A percentile compares a stretch with the other conserved stretches of the same genome.
Conservation (phyloP, 805 yeast species). For the Torulaspora delbrueckii region DNA sequence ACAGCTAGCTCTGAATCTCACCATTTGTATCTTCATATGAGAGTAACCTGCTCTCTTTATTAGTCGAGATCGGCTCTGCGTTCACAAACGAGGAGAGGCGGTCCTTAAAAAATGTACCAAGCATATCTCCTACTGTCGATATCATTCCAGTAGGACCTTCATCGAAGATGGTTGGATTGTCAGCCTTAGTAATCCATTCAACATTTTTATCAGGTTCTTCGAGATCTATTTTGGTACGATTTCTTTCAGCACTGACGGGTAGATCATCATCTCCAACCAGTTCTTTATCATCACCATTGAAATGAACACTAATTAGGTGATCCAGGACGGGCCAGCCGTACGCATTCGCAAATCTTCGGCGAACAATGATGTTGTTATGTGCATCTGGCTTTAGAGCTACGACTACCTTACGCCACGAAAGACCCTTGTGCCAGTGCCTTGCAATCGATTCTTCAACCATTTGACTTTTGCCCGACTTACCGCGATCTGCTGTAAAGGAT, state of each 20-base stretch:
- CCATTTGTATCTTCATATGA: slow-evolving; percentile 5
- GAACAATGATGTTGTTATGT: slow-evolving; percentile 67
- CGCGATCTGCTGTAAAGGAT: slow-evolving; percentile 30
- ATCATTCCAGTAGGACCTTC: slow-evolving; percentile 73
- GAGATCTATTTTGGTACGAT: slow-evolving; percentile 6
- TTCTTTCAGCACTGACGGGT: not conserved
- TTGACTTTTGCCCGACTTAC: slow-evolving; percentile 19
- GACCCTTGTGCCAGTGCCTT: slow-evolving; percentile 59
- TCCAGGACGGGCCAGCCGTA: slow-evolving; percentile 82
- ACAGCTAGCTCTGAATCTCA: not conserved
- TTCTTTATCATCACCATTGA: slow-evolving; percentile 29
- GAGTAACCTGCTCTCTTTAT: slow-evolving; percentile 1
- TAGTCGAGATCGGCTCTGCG: not conserved
- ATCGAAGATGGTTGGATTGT: slow-evolving; percentile 35
- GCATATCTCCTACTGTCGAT: slow-evolving; percentile 56
- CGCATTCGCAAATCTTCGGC: slow-evolving; percentile 71
- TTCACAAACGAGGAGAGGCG: slow-evolving; percentile 1
- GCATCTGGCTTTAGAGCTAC: slow-evolving; percentile 69
- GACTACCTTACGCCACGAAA: slow-evolving; percentile 67
- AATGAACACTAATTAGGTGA: slow-evolving; percentile 58
- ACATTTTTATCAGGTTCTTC: slow-evolving; percentile 31
- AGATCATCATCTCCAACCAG: not conserved
- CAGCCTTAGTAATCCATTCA: slow-evolving; percentile 48
- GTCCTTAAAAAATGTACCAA: slow-evolving; percentile 41
- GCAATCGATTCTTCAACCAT: slow-evolving; percentile 53